Conservation (phyloP, 192 early-diverging fungal genomes). For the Diversispora eburnea region DNA sequence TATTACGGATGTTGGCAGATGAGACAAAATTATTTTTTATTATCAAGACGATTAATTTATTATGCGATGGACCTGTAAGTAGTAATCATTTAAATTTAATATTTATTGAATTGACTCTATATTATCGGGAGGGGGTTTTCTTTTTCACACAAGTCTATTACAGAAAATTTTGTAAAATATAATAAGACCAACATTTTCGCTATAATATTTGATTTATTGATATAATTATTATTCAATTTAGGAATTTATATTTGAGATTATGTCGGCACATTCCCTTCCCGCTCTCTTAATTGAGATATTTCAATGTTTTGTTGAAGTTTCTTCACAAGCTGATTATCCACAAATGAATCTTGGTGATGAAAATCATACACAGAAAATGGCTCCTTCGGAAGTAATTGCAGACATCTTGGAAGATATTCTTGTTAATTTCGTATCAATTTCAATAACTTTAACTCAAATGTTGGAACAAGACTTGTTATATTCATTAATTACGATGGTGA, state of each 20-base stretch:
- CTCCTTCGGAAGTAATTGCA: constrained; percentile 29
- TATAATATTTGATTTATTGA: constrained; percentile 11
- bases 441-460: constrained; percentile 31
- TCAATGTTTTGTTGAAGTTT: constrained; percentile 40
- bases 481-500: constrained; percentile 35
- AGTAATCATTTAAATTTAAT: neutral
- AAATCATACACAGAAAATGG: constrained; percentile 6
- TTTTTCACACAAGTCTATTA: too few species aligned
- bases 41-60: constrained; percentile 42
- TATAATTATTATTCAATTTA: neutral
- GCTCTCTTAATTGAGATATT: constrained; percentile 40
- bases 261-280: constrained; percentile 39
- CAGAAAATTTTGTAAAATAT: constrained; percentile 12
- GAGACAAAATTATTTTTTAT: constrained; percentile 39
- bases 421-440: constrained; percentile 34
- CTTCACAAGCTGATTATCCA: constrained; percentile 7
- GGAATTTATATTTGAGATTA: constrained; percentile 21
- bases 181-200: constrained; percentile 36
- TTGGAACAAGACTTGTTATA: constrained; percentile 41
- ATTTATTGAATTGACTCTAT: neutral
- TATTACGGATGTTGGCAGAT: constrained; percentile 32
- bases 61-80: constrained; percentile 50
- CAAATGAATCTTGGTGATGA: neutral
- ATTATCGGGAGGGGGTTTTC: neutral
- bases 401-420: constrained; percentile 37